Base-by-base conservation (phyloP, 352 stramenopile species). In the Phytophthora podocarpi region DNA sequence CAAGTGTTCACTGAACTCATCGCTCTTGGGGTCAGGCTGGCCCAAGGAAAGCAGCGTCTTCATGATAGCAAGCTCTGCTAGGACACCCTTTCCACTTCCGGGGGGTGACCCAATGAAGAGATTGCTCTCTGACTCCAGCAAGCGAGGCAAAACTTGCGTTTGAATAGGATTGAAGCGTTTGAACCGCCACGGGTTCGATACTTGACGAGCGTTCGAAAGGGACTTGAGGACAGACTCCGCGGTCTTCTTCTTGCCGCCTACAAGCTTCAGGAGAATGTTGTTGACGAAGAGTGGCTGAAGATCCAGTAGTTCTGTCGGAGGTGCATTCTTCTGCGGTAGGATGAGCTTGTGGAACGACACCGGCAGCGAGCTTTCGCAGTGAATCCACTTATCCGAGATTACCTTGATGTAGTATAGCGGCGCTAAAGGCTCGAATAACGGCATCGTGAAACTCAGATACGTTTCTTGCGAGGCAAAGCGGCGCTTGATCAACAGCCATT, bases 301-400 rank as follows among this genome's bases (percentile, higher is more conserved):
- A 76, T 99, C 98, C 26, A 99, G 74, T 15, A 99, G 67, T 67
- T 99, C 97, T 0, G 97, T 99, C 24, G 96, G 95, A 8, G 97
- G 97, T 10, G 93, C 74, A 73, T 98, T 99, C 70, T 99, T 99
- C 28, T 98, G 86, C n/a, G 98, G 98, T 26, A 99, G 71, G 54
- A 99, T 98, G 40, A 99, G 94, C 60, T 98, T 97, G 62, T 98
- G 95, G 72, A 99, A 99, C 18, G 97, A 99, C 47, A 99, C 94
- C 10, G 98, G 97, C 3, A 99, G 66, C 0, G 97, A 92, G 16
- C 90, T 94, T 59, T 98, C 90, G 31, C 93, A 98, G 76, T 99
- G 97, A 56, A 99, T 87, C 97, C 98, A 99, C 63, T 98, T 95
- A 82, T 99, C 97, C 3, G 91, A 98, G 28, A 99, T 85, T 0